Evolutionary conservation across 2,329 filamentous ascomycete genomes (phyloP), one percentile per base, ranked within the genome.

Genomic region (Botrytis fabae): DNA sequence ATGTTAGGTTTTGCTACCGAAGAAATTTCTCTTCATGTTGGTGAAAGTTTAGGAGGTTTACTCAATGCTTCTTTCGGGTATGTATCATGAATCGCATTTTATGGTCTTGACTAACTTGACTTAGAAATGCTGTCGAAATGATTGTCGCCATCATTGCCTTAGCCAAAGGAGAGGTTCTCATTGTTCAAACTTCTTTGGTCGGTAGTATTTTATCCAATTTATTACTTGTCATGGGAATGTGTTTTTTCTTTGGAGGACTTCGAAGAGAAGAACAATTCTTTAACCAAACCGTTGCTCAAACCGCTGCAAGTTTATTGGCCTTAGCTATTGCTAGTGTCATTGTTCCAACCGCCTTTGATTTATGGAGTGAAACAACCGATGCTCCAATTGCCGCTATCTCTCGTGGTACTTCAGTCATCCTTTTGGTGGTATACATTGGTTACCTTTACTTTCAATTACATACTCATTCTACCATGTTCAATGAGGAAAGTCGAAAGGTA

Each of bases 381-480:
- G 77, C 80, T 38, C 72, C 88, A 5, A 89, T 93, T 20, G 88
- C 89, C 20, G 83, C 85, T 72, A 83, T 93, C 35, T 95, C 92
- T 0, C 89, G 92, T 71, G 93, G 92, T 69, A 93, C 92, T 2
- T 85, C 92, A 0, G 84, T 98, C 74, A 94, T 98, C 75, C 87
- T 98, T 7, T 87, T 98, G 1, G 81, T 97, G 64, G 92, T 97
- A 16, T 98, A 98, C 81, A 90, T 83, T 68, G 92, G 89, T 73
- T 98, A 97, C 79, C 90, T 98, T 2, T 87, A 93, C 82, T 98
- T 98, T 85, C 95, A 98, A 82, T 90, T 98, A 74, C 93, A 94
- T 81, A 95, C 95, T 0, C 95, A 98, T 81, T 86, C 87, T 38
- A 85, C 85, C 14, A 91, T 97, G 81, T 98, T 97, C 85, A 93